Percentiles rank a stretch among this genome's conserved stretches.
Conservation (phyloP, 805 yeast genomes). For the Wickerhamomyces kurtzmanii region DNA sequence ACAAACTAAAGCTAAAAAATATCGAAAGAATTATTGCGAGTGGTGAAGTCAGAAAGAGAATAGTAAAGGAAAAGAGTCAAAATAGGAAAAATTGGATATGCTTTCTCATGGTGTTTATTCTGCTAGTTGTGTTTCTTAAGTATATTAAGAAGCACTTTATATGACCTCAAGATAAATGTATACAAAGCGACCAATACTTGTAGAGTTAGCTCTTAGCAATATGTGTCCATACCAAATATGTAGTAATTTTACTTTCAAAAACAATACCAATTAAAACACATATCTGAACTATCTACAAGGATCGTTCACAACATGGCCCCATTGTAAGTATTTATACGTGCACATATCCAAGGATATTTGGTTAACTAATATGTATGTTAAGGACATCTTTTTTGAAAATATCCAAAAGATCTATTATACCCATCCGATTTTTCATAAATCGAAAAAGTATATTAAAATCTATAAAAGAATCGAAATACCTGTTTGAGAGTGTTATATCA, state of each 20-base stretch:
- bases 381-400: too few species aligned
- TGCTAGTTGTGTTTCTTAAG: slow-evolving; percentile 1
- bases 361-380: too few species aligned
- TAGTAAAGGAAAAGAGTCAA: slow-evolving; percentile 7
- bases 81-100: slow-evolving; percentile 4
- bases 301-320: not conserved
- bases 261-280: not conserved
- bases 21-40: slow-evolving; percentile 15
- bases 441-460: too few species aligned
- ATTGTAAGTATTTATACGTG: not conserved
- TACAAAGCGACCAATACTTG: not conserved
- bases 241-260: not conserved
- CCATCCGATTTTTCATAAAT: too few species aligned
- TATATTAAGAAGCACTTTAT: too few species aligned
- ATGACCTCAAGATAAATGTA: not conserved
- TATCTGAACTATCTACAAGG: not conserved
- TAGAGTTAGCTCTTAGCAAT: not conserved
- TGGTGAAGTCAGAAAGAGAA: slow-evolving; percentile 10
- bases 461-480: too few species aligned
- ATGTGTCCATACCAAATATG: not conserved
- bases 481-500: too few species aligned
- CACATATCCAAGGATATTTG: too few species aligned
- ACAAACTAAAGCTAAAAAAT: slow-evolving; percentile 16
- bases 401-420: too few species aligned
- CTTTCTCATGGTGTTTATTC: slow-evolving; percentile 1